phyloP scores from a whole-genome alignment of 805 yeast genomes.

The Candida suzukii region DNA sequence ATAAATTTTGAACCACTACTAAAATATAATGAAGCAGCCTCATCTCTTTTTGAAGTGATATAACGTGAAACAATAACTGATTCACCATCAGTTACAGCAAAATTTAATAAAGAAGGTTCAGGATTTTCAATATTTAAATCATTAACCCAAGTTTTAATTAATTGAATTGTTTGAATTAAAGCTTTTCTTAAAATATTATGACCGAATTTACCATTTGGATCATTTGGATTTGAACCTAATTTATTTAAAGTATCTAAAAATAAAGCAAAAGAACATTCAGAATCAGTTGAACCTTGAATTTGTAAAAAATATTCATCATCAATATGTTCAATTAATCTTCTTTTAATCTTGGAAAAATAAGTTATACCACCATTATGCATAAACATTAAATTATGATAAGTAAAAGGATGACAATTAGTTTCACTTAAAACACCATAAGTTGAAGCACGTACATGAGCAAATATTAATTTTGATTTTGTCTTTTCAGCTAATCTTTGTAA shows the following conservation, averaged over 20 bases:
- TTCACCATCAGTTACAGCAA: conserved; percentile 92
- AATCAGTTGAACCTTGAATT: conserved; percentile 92
- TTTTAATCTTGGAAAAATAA: conserved; percentile 65
- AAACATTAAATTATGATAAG: conserved; percentile 79
- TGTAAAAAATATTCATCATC: conserved; percentile 72
- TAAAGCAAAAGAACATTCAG: conserved; percentile 91
- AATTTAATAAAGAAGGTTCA: conserved; percentile 83
- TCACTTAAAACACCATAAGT: conserved; percentile 92
- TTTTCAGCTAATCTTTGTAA: conserved; percentile 79
- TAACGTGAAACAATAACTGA: conserved; percentile 83
- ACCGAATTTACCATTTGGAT: conserved; percentile 38
- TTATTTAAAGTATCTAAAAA: conserved; percentile 69
- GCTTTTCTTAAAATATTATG: conserved; percentile 61
- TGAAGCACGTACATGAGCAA: conserved; percentile 95
- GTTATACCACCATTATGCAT: conserved; percentile 96
- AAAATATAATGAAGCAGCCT: conserved; percentile 93
- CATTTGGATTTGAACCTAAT: conserved; percentile 67
- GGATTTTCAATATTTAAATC: conserved; percentile 38
- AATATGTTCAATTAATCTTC: conserved; percentile 62
- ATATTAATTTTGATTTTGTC: conserved; percentile 76
- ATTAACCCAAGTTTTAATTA: conserved; percentile 73
- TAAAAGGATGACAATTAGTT: conserved; percentile 96
- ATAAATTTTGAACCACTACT: conserved; percentile 88
- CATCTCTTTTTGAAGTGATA: conserved; percentile 82
- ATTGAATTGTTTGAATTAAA: conserved; percentile 62